These are phyloP conservation scores for Diplogelasinospora grovesii DNA, from an alignment of 495 filamentous ascomycete species.

Conservation along the genomic window DNA sequence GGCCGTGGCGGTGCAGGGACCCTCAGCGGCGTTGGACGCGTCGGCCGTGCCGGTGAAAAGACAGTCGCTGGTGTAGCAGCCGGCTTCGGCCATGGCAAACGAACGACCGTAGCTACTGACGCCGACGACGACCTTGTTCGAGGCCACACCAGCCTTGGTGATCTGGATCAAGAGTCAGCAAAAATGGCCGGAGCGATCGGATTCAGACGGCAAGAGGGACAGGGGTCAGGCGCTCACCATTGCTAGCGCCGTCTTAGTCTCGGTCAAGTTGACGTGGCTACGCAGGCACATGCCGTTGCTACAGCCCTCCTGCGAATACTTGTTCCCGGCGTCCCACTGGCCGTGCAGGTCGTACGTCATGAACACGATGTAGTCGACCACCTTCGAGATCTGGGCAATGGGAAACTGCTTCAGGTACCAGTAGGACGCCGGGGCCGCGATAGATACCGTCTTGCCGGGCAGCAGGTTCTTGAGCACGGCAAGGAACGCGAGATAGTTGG, in stretches of 20 bases:
- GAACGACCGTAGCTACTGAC: constrained; percentile 28
- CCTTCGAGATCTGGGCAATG: constrained; percentile 18
- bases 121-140: constrained; percentile 30
- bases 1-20: constrained; percentile 28
- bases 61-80: not conserved
- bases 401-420: constrained; percentile 26
- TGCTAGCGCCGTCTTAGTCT: constrained; percentile 22
- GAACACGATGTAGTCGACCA: constrained; percentile 26
- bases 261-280: constrained; percentile 39
- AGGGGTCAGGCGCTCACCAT: too few species aligned
- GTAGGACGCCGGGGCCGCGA: constrained; percentile 25
- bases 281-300: too few species aligned
- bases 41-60: constrained; percentile 4
- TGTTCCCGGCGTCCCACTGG: constrained; percentile 16
- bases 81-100: constrained; percentile 20
- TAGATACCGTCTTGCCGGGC: constrained; percentile 18
- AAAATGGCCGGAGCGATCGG: too few species aligned
- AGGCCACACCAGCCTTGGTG: constrained; percentile 40
- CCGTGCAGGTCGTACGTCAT: constrained; percentile 29
- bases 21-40: constrained; percentile 9
- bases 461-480: constrained; percentile 7
- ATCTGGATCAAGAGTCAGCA: too few species aligned
- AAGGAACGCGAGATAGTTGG: constrained; percentile 20
- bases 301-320: constrained; percentile 24
- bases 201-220: too few species aligned